These are phyloP conservation scores for Xylariaceae sp. DNA, from an alignment of 2,329 filamentous ascomycete species.

Conservation along the genomic window DNA sequence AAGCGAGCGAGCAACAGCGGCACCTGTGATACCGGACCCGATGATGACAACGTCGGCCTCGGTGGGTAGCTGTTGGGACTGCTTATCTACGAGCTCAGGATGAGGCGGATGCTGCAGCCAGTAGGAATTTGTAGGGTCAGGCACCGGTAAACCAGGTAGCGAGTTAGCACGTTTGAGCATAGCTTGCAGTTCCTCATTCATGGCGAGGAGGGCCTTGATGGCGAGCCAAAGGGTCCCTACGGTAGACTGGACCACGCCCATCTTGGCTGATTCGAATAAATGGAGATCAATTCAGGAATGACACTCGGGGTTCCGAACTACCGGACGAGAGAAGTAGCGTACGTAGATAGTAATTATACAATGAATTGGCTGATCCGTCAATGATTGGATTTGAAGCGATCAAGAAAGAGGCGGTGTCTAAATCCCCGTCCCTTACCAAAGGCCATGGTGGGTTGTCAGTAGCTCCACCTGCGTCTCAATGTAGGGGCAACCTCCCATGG, in stretches of 20 bases:
- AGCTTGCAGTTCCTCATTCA: constrained; percentile 39
- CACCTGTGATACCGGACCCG: constrained; percentile 62
- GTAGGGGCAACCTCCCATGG: too few relatives aligned
- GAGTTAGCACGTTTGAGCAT: constrained; percentile 42
- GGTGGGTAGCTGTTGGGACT: constrained; percentile 44
- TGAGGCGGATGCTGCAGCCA: constrained; percentile 55
- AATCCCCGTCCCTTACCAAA: too few relatives aligned
- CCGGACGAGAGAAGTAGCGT: too few relatives aligned
- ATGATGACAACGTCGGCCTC: constrained; percentile 58
- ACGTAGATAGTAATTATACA: too few relatives aligned
- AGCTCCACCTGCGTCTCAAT: too few relatives aligned
- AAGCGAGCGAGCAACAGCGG: constrained; percentile 47
- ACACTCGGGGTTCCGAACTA: too few relatives aligned
- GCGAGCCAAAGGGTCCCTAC: constrained; percentile 37
- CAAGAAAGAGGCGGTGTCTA: too few relatives aligned
- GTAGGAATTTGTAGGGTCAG: constrained; percentile 52
- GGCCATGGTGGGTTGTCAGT: too few relatives aligned
- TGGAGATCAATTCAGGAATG: too few relatives aligned
- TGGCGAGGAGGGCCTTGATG: constrained; percentile 35
- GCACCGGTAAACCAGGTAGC: constrained; percentile 50
- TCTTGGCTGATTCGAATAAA: constrained; percentile 32
- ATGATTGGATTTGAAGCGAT: too few relatives aligned
- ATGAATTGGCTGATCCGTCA: too few relatives aligned
- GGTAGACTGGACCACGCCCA: constrained; percentile 45
- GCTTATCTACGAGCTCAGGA: constrained; percentile 48